phyloP scores from a whole-genome alignment of 306 rosid species.

The barrel medic (Medicago truncatula) region DNA sequence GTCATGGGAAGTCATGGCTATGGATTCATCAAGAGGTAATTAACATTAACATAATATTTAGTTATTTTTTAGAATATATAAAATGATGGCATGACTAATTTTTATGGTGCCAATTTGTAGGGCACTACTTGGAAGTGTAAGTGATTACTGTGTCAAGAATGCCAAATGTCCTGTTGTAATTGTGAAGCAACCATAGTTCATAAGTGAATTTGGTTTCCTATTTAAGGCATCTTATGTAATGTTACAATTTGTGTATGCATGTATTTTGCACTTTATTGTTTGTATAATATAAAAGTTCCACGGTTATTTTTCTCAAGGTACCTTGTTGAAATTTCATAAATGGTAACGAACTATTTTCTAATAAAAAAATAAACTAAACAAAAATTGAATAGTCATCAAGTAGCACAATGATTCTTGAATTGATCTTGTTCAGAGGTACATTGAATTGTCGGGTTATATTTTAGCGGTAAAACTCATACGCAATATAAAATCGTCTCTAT shows the following conservation, averaged over 20 bases:
- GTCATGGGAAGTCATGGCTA: slow-evolving; percentile 93
- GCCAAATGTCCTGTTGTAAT: slow-evolving; percentile 83
- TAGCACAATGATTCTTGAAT: no score
- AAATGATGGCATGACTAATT: background rate
- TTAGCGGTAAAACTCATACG: no score
- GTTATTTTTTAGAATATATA: background rate
- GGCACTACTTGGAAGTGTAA: slow-evolving; percentile 85
- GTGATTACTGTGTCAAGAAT: slow-evolving; percentile 75
- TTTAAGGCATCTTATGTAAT: background rate
- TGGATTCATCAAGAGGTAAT: slow-evolving; percentile 81
- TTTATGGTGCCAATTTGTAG: slow-evolving; percentile 46
- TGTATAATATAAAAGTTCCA: background rate
- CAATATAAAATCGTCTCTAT: no score
- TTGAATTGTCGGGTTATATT: no score
- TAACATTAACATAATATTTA: background rate
- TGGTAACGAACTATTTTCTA: no score
- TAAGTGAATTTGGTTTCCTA: slow-evolving; percentile 20
- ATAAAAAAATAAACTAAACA: no score
- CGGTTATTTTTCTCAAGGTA: background rate
- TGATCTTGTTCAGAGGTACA: no score
- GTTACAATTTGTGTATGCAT: background rate
- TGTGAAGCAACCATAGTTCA: slow-evolving; percentile 55
- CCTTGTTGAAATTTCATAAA: no score
- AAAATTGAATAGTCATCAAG: no score
- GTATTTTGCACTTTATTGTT: background rate